These are phyloP conservation scores for Anaeromyces robustus DNA, from an alignment of 192 early-diverging fungal species.

Conservation along the genomic window DNA sequence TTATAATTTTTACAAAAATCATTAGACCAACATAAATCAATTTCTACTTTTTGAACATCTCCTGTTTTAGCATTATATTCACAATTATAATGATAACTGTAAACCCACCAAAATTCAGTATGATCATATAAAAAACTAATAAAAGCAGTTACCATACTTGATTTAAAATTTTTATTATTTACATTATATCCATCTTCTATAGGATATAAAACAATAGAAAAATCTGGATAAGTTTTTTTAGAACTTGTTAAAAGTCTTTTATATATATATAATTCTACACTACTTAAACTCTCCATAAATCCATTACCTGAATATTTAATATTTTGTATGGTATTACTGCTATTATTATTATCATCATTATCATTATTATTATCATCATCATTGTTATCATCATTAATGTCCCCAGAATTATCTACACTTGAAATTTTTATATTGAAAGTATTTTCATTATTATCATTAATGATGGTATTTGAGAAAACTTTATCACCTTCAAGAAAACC, in stretches of 20 bases:
- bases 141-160: neutral
- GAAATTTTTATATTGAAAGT: too few relatives aligned
- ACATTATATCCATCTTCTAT: neutral
- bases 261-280: neutral
- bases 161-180: neutral
- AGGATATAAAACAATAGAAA: neutral
- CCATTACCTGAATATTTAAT: neutral
- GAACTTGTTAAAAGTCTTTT: neutral
- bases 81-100: neutral
- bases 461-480: too few relatives aligned
- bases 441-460: too few relatives aligned
- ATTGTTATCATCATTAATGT: too few relatives aligned
- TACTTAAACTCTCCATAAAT: neutral
- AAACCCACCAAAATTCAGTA: neutral
- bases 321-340: neutral
- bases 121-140: neutral
- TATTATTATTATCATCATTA: neutral
- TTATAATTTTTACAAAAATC: neutral
- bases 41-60: neutral
- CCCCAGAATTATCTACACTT: too few relatives aligned
- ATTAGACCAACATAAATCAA: neutral
- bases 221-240: neutral
- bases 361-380: neutral
- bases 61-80: neutral
- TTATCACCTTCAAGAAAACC: too few relatives aligned